Conservation (phyloP, 108 stramenopile genomes). For the Epipyxis sp. region DNA sequence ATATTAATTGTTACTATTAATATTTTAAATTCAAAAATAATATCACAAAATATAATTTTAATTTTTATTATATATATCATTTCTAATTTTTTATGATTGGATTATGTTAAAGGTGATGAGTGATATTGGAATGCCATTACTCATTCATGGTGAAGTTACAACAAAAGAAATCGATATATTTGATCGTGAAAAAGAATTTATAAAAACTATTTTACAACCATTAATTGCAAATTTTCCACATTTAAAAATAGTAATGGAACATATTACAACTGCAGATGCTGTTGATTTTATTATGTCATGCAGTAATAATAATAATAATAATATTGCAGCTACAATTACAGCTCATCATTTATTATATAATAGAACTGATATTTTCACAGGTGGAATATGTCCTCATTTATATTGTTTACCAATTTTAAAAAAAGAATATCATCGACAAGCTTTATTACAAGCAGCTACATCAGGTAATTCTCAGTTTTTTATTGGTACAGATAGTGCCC, state of each 20-base stretch:
- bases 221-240: conserved; percentile 72
- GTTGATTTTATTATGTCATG: conserved; percentile 78
- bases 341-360: conserved; percentile 97
- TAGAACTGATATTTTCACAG: conserved; percentile 77
- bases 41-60: no score
- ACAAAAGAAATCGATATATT: conserved; percentile 83
- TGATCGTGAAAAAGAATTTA: conserved; percentile 89
- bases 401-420: conserved; percentile 98
- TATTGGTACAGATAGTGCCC: conserved; percentile 94
- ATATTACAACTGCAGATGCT: conserved; percentile 66
- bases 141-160: conserved; percentile 97
- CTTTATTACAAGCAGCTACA: conserved; percentile 80
- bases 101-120: no score
- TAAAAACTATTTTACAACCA: conserved; percentile 80
- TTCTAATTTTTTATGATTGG: no score
- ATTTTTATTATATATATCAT: background rate
- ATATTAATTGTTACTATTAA: no score
- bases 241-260: conserved; percentile 94
- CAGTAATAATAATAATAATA: conserved; percentile 59
- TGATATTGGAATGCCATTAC: conserved; percentile 82
- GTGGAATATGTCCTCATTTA: conserved; percentile 91
- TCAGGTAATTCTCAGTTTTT: conserved; percentile 88
- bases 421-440: conserved; percentile 83
- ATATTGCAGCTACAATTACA: conserved; percentile 92
- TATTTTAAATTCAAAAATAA: no score